Evolutionary conservation across 2,329 filamentous ascomycete genomes (phyloP), one percentile per base, ranked within the genome.

Genomic region (Penicillium olsonii): DNA sequence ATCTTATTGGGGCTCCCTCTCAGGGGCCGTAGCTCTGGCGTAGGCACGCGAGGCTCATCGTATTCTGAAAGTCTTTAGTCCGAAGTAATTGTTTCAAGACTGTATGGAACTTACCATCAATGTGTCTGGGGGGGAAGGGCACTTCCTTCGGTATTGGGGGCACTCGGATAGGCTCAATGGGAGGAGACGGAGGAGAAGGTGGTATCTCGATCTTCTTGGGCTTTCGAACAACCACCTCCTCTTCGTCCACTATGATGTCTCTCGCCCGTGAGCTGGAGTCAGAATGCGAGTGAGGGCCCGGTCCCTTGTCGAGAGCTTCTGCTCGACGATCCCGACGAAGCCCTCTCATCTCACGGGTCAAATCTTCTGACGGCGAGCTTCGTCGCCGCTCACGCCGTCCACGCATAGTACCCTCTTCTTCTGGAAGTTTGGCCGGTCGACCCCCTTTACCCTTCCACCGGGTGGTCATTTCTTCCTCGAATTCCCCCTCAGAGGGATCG

Each of bases 121-220:
- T 87, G 65, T 92, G 88, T 50, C 86, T 82, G 67, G 94, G 92
- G 71, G 94, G 89, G 0, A 90, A 95, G 57, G 95, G 92, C 50
- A 95, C 85, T 66, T 96, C 89, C 64, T 92, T 84, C 70, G 92
- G 88, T 60, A 95, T 90, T 1, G 87, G 87, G 27, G 90, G 90
- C 17, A 86, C 85, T 35, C 84, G 81, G 61, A 94, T 85, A 37
- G 87, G 84, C 37, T 80, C 78, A 8, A 75, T 72, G 40, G 73
- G 68, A 41, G 83, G 82, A 17, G 81, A 79, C 4, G 79, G 77
- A 17, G 78, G 68, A 14, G 75, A 76, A 10, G 78, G 78, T 6
- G 48, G 18, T 9, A 37, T 17, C 42, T 24, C 22, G 8, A 41
- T 52, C 26, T 29, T 37, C 46, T 41, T 31, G 19, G 31, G 35